Base-by-base conservation (phyloP, 2,329 filamentous ascomycete species). In the Beauveria caledonica region DNA sequence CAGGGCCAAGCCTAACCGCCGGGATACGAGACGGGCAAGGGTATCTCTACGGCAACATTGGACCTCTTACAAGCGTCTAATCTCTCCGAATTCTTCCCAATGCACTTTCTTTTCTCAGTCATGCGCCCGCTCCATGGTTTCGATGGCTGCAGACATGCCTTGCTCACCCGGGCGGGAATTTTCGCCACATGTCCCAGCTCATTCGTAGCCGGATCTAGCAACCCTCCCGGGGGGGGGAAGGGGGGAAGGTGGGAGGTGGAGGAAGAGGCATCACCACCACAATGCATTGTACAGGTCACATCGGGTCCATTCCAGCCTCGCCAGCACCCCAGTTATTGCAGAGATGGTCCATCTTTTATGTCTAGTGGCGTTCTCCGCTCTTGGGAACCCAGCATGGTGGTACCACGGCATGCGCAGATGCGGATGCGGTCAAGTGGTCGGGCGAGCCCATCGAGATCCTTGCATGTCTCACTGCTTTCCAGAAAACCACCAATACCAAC, bases 201-300 rank as follows among this genome's bases (percentile, higher is more conserved):
- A 33, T 33, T 36, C 33, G 33, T 11, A 4, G 33, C 13, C 33
- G 33, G 33, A 36, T 36, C 33, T 13, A 36, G 33, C 33, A 36
- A 36, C 33, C 33, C 33, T 13, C 29, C 29, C 29, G 11, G 11
- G 29, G 33, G 33, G 33, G 11, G 11, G 3, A 36, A n/a, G 11
- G 52, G 39, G 17, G 45, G 45, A 23, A n/a, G n/a, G n/a, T n/a
- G n/a, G n/a, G n/a, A n/a, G n/a, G n/a, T n/a, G 45, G 46, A 49
- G 25, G 15, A 23, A 27, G 27, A 23, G 45, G 45, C 23, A 23
- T 27, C 25, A 19, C 29, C 29, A 58, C 48, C 56, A 58, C 56
- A 58, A 58, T 58, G 56, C 56, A 58, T 58, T 58, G 56, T 58
- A 58, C 46, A 58, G 27, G 56, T 51, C 56, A 51, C n/a, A 44